Conservation (phyloP, 768 basidiomycete genomes). For the Phanerochaete sordida region DNA sequence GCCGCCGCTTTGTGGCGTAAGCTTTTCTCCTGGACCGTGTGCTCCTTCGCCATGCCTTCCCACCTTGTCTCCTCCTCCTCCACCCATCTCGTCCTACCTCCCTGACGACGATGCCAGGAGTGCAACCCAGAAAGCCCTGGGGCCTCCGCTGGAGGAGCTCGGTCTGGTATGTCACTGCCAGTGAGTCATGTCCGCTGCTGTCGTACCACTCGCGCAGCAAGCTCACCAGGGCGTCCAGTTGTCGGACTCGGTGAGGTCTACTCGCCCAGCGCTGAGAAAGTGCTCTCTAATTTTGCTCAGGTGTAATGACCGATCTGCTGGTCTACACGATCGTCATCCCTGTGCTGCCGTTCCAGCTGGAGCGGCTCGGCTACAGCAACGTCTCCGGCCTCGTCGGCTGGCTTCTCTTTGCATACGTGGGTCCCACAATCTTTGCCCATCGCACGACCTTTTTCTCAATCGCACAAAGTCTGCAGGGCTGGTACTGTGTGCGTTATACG, state of each 20-base stretch:
- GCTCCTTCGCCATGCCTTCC: too few relatives aligned
- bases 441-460: background rate
- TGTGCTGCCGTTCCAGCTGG: conserved; percentile 35
- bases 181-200: conserved; percentile 12
- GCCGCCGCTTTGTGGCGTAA: background rate
- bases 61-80: too few relatives aligned
- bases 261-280: background rate
- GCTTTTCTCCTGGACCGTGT: background rate
- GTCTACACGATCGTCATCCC: conserved; percentile 39
- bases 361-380: conserved; percentile 29
- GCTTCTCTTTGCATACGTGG: conserved; percentile 37
- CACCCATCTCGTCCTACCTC: background rate
- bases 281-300: conserved; percentile 14
- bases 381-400: conserved; percentile 35
- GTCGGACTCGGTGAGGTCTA: conserved; percentile 23
- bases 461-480: conserved; percentile 6
- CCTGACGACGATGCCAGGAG: background rate
- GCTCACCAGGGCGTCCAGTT: conserved; percentile 13
- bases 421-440: conserved; percentile 9
- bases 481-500: background rate
- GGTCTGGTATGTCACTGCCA: conserved; percentile 30
- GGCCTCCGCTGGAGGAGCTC: conserved; percentile 34
- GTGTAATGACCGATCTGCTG: conserved; percentile 31
- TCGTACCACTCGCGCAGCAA: background rate
- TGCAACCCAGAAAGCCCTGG: conserved; percentile 17